Base-by-base conservation (phyloP, 1,139 yeast genomes). In the Hyphopichia buzzinii region DNA sequence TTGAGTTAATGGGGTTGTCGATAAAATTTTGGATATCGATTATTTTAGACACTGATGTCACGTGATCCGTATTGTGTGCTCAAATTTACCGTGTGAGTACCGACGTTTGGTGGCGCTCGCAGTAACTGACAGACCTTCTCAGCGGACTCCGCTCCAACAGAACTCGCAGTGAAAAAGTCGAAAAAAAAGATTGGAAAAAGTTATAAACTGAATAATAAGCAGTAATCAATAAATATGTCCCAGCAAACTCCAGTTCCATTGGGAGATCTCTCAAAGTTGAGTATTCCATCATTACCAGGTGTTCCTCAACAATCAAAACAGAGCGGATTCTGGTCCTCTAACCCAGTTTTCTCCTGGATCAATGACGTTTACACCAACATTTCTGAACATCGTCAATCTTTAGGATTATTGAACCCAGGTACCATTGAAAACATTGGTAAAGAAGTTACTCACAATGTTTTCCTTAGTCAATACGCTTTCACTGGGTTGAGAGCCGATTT, bases 401-500 rank as follows among this genome's bases (percentile, higher is more conserved):
- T 90, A 46, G 88, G 89, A 40, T 78, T 92, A 57, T 69, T 79
- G 51, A 88, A 89, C 68, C 98, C 98, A 37, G 98, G 97, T 49
- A 84, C 96, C 46, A 80, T 88, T 61, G 98, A 92, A 71, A 88
- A 89, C 71, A 73, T 92, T 62, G 84, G 81, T 72, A 88, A 88
- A 68, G 98, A 92, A 67, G 96, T 89, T 40, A 71, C 90, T 47
- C 83, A 92, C 65, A 97, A 90, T 61, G 97, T 90, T 27, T 88
- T 92, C 60, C 77, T 89, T 57, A 81, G 77, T 59, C 95, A 89
- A 60, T 86, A 87, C 70, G 83, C 84, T 65, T 92, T 92, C 77
- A 85, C 96, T 33, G 99, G 99, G 42, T 77, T 94, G 56, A 84
- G 96, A 63, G 98, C 98, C 40, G 98, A 92, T 62, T 78, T 92